These are phyloP conservation scores for Fusarium sp. DNA, from an alignment of 2,329 filamentous ascomycete genomes.

Conservation along the genomic window DNA sequence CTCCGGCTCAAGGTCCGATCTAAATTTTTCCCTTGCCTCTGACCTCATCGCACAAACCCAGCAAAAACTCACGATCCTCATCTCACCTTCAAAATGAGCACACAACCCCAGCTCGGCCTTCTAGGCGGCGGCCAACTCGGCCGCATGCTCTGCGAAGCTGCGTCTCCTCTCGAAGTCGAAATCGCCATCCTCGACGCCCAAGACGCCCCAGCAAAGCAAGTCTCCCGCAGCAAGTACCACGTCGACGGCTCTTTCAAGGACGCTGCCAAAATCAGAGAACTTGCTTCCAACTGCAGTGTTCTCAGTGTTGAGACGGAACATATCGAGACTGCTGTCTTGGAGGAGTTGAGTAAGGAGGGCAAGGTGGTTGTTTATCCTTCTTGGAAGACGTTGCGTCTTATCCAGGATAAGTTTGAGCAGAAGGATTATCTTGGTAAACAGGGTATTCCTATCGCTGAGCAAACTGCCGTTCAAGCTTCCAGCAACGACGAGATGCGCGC, in stretches of 20 bases:
- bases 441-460: slow-evolving; percentile 78
- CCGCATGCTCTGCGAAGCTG: slow-evolving; percentile 93
- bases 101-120: slow-evolving; percentile 56
- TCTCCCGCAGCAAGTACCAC: slow-evolving; percentile 79
- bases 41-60: slow-evolving; percentile 24
- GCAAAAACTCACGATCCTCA: neutral
- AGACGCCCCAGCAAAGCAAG: slow-evolving; percentile 84
- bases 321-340: slow-evolving; percentile 88
- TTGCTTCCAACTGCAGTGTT: slow-evolving; percentile 82
- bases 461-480: slow-evolving; percentile 68
- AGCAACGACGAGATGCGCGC: slow-evolving; percentile 66
- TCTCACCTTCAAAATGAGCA: slow-evolving; percentile 21
- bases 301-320: slow-evolving; percentile 97
- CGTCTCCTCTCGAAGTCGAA: slow-evolving; percentile 77
- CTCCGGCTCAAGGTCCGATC: slow-evolving; percentile 14
- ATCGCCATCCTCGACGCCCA: slow-evolving; percentile 83
- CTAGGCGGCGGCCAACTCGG: slow-evolving; percentile 80
- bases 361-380: slow-evolving; percentile 76
- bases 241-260: slow-evolving; percentile 91
- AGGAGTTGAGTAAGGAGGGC: slow-evolving; percentile 78
- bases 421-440: slow-evolving; percentile 80
- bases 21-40: slow-evolving; percentile 23
- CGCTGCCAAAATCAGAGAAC: slow-evolving; percentile 77
- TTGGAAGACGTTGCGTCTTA: slow-evolving; percentile 86
- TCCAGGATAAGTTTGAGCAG: slow-evolving; percentile 94